These are phyloP conservation scores for Podospora anserina DNA, from an alignment of 495 filamentous ascomycete species.

Conservation along the genomic window DNA sequence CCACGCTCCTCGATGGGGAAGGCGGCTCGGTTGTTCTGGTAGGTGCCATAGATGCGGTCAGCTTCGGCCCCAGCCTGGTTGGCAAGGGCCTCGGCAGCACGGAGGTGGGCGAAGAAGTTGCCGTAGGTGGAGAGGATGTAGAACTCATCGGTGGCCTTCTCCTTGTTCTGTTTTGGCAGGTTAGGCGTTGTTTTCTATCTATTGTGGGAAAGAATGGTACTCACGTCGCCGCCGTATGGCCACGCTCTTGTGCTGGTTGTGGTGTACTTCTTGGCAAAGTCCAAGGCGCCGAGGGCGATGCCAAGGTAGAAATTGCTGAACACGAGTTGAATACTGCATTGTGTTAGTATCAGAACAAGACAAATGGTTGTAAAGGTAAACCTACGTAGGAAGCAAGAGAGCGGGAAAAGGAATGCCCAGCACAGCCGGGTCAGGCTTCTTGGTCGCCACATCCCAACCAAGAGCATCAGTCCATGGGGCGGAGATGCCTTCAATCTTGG, in stretches of 20 bases:
- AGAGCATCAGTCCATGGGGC: slow-evolving; percentile 57
- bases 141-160: slow-evolving; percentile 54
- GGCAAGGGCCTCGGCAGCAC: slow-evolving; percentile 53
- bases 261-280: slow-evolving; percentile 52
- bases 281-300: slow-evolving; percentile 53
- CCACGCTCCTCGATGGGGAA: slow-evolving; percentile 50
- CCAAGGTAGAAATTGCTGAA: slow-evolving; percentile 63
- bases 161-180: slow-evolving; percentile 37
- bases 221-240: slow-evolving; percentile 54
- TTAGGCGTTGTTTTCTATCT: not conserved
- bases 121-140: slow-evolving; percentile 61
- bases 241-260: slow-evolving; percentile 51
- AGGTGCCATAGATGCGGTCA: slow-evolving; percentile 40
- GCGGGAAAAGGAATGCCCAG: slow-evolving; percentile 49
- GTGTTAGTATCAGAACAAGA: not conserved
- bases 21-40: slow-evolving; percentile 31
- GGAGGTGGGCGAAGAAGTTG: slow-evolving; percentile 56
- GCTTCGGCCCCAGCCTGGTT: slow-evolving; percentile 50
- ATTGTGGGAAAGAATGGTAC: not conserved
- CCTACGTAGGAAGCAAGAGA: slow-evolving; percentile 50
- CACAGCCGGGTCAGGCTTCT: slow-evolving; percentile 44
- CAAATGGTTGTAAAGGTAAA: not conserved
- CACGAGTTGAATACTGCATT: slow-evolving; percentile 52
- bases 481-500: slow-evolving; percentile 53
- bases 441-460: slow-evolving; percentile 50